phyloP scores from a whole-genome alignment of 108 stramenopile genomes.

The Conticribra guillardii region DNA sequence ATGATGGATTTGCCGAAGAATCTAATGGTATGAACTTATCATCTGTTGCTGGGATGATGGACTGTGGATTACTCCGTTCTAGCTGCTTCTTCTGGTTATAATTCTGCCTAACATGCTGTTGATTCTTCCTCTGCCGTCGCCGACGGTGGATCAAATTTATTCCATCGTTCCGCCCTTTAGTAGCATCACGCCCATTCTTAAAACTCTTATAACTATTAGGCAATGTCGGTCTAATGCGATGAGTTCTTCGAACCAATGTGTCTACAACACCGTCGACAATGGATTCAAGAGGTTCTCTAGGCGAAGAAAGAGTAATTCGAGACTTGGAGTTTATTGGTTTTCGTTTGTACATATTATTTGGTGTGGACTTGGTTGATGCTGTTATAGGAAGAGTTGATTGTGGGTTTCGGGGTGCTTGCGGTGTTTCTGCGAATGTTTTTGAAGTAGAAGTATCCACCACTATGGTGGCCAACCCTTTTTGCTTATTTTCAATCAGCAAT shows the following conservation, averaged over 20 bases:
- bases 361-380: background rate
- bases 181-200: background rate
- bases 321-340: background rate
- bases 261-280: constrained; percentile 40
- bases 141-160: constrained; percentile 1
- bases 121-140: constrained; percentile 6
- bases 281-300: constrained; percentile 41
- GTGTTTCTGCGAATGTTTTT: background rate
- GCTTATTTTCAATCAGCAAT: constrained; percentile 12
- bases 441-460: constrained; percentile 6
- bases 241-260: constrained; percentile 33
- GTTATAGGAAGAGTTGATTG: background rate
- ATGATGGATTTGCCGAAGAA: background rate
- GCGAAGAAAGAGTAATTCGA: constrained; percentile 7
- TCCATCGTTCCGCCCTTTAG: background rate
- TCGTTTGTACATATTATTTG: constrained; percentile 17
- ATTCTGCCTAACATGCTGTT: too few species aligned
- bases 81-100: too few species aligned
- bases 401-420: too few species aligned
- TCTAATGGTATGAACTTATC: too few species aligned
- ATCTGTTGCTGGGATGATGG: background rate
- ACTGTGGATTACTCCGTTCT: too few species aligned
- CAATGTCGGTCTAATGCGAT: background rate
- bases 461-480: background rate
- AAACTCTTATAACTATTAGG: too few species aligned